Evolutionary conservation across 805 yeast genomes (phyloP).

Genomic region (Barnettozyma salicaria): DNA sequence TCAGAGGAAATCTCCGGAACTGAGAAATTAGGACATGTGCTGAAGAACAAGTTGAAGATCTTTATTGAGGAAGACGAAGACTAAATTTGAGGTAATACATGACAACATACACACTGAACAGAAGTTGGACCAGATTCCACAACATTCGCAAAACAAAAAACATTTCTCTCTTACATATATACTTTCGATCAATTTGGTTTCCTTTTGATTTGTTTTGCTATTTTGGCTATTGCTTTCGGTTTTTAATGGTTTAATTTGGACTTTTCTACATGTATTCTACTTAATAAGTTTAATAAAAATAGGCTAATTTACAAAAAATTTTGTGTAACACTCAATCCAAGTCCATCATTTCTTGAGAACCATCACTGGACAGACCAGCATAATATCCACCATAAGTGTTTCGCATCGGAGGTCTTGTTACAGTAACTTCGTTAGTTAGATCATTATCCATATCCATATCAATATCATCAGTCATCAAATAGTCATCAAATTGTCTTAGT

Average conservation of each 20-base stretch:
- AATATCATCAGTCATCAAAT: conserved; percentile 10
- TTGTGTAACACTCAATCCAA: conserved; percentile 18
- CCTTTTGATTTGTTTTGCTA: not conserved
- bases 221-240: not conserved
- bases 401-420: not conserved
- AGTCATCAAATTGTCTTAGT: conserved; percentile 10
- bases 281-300: too few species aligned
- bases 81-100: too few species aligned
- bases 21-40: conserved; percentile 29
- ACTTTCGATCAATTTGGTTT: too few species aligned
- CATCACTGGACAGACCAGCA: conserved; percentile 3
- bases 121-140: too few species aligned
- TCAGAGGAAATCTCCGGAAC: conserved; percentile 30
- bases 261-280: not conserved
- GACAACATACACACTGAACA: too few species aligned
- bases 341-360: conserved; percentile 20
- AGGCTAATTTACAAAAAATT: too few species aligned
- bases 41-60: conserved; percentile 33
- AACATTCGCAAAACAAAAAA: too few species aligned
- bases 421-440: not conserved
- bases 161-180: too few species aligned
- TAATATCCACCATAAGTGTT: conserved; percentile 11
- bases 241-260: conserved; percentile 1
- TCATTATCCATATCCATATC: not conserved
- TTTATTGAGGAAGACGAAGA: conserved; percentile 31